Percentiles rank a stretch among this genome's conserved stretches.
These are phyloP conservation scores for Populus tomentosa DNA, from an alignment of 441 rosid species.

Conservation along the genomic window DNA sequence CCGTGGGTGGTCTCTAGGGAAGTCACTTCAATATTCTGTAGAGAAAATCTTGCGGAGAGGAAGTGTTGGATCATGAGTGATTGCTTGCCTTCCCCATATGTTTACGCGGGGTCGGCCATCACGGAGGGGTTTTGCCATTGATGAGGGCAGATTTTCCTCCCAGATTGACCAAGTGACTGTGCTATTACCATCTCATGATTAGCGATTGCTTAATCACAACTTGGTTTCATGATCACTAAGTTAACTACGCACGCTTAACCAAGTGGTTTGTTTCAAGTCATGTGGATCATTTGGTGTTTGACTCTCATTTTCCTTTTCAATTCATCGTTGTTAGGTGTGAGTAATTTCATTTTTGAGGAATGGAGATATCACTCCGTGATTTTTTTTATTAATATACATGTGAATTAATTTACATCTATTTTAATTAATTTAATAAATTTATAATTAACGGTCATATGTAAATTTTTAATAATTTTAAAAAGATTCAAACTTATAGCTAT, in stretches of 20 bases:
- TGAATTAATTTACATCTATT: fast-evolving
- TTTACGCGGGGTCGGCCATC: not conserved
- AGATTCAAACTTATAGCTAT: too few species aligned
- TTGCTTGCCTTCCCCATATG: not conserved
- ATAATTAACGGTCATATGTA: too few species aligned
- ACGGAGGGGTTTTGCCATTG: not conserved
- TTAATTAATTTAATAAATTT: too few species aligned
- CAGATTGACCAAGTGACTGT: not conserved
- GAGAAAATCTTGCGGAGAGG: too few species aligned
- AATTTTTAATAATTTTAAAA: too few species aligned
- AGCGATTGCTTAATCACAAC: not conserved
- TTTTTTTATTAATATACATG: too few species aligned
- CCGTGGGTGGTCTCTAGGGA: too few species aligned
- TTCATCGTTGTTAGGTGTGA: not conserved
- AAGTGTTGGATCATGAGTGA: too few species aligned
- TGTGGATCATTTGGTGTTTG: not conserved
- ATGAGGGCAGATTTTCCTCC: not conserved
- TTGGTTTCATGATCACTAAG: not conserved
- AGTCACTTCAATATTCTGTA: too few species aligned
- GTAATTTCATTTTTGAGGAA: too few species aligned
- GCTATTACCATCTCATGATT: not conserved
- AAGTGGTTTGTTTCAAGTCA: not conserved
- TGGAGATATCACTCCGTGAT: too few species aligned
- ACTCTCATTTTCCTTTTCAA: not conserved
- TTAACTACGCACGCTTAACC: not conserved